A percentile compares a stretch with the other conserved stretches of the same genome.
Conservation (phyloP, 306 rosid species). For the Ormosia emarginata region DNA sequence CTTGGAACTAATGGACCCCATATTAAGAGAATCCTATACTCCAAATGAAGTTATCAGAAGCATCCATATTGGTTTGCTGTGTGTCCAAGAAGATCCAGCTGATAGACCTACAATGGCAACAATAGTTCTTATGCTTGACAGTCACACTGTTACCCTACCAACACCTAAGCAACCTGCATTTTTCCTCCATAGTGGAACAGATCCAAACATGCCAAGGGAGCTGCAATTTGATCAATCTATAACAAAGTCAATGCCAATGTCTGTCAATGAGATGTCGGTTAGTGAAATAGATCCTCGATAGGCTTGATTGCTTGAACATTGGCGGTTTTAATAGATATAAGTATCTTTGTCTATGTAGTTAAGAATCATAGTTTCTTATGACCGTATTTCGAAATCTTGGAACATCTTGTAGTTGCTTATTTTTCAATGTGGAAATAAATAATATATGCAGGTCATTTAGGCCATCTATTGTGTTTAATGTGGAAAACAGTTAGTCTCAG, state of each 20-base stretch:
- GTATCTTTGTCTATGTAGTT: background rate
- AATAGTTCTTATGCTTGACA: slow-evolving; percentile 29
- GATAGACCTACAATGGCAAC: slow-evolving; percentile 40
- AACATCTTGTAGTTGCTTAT: background rate
- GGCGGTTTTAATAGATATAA: background rate
- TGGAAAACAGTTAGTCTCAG: background rate
- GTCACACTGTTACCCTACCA: slow-evolving; percentile 13
- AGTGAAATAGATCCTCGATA: slow-evolving; percentile 24
- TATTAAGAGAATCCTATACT: slow-evolving; percentile 19
- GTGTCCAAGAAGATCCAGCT: slow-evolving; percentile 43
- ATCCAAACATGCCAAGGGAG: background rate
- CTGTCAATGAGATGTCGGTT: slow-evolving; percentile 5
- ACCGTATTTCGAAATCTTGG: background rate
- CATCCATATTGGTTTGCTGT: slow-evolving; percentile 39
- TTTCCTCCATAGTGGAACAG: slow-evolving; percentile 10
- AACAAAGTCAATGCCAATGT: background rate
- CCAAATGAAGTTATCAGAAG: slow-evolving; percentile 33
- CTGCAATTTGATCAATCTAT: slow-evolving; percentile 8
- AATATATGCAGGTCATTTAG: background rate
- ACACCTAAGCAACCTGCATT: slow-evolving; percentile 27
- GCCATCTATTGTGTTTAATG: background rate
- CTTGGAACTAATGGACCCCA: slow-evolving; percentile 27
- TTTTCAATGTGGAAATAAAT: background rate
- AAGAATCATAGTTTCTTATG: background rate
- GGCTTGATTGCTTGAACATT: background rate